Base-by-base conservation (phyloP, 805 yeast species). In the Kodamaea kakaduensis region DNA sequence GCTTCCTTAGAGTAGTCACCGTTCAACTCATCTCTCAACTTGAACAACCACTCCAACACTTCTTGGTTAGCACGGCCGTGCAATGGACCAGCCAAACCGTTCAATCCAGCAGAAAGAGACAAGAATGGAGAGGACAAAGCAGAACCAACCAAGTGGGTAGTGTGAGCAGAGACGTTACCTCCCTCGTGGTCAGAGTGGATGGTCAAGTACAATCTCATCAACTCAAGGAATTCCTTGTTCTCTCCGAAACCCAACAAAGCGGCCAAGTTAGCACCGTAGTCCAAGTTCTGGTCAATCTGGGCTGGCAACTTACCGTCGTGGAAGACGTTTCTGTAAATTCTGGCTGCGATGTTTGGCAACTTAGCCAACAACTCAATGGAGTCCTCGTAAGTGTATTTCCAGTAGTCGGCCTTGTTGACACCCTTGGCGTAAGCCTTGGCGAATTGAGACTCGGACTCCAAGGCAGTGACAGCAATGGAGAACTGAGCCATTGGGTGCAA, bases 31-130 rank as follows among this genome's bases (percentile, higher is more conserved):
- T 73, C 73, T 59, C 71, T 71, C 80, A 81, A 75, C 50, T 73
- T 75, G 56, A 77, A 65, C 49, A 83, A 73, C 68, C 83, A 84
- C 55, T 81, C 75, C 45, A 84, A 78, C 37, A 84, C 93, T 63
- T 84, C 93, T 63, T 84, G 94, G 59, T 84, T 83, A 41, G 93
- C 94, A 47, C 84, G 70, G 21, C 93, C 93, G 61, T 84, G 94
- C 50, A 84, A 69, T 40, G 94, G 93, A 45, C 94, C 94, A 21
- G 94, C 93, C 43, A 84, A 69, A 51, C 94, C 94, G 60, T 78
- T 77, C 47, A 84, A 68, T 47, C 93, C 93, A 25, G 93, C 86
- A 38, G 87, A 70, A 50, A 79, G 78, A 31, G 87, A 77, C 50
- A 84, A 67, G 67, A 67, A 81, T 43, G 93, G 88, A 42, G 84